Conservation (phyloP, 2,329 filamentous ascomycete genomes). For the Aaosphaeria pasadenensis region DNA sequence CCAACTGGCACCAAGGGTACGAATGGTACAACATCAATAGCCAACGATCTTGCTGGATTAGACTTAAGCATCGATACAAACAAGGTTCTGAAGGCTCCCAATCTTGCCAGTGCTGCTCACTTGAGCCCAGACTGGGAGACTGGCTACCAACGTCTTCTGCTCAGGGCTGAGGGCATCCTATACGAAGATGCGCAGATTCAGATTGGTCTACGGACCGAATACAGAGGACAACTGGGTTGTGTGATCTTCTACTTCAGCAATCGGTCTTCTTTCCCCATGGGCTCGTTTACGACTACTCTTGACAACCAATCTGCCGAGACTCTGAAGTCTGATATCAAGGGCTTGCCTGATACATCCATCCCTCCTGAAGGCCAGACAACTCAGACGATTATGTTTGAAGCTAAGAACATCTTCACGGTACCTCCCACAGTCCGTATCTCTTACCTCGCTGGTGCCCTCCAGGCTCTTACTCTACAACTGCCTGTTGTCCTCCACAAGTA, state of each 20-base stretch:
- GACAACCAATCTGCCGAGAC: conserved; percentile 68
- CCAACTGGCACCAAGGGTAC: conserved; percentile 29
- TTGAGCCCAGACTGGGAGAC: conserved; percentile 92
- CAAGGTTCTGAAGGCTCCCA: conserved; percentile 64
- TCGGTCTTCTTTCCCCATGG: conserved; percentile 80
- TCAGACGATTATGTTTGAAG: conserved; percentile 93
- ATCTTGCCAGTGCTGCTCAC: conserved; percentile 88
- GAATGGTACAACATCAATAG: conserved; percentile 51
- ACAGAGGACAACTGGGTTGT: conserved; percentile 91
- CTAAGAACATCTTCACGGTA: conserved; percentile 75
- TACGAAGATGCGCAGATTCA: conserved; percentile 96
- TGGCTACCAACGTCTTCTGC: conserved; percentile 79
- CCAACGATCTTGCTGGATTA: conserved; percentile 69
- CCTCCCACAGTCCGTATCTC: conserved; percentile 90
- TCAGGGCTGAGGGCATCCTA: conserved; percentile 78
- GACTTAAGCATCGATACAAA: conserved; percentile 67
- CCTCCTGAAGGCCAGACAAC: conserved; percentile 74
- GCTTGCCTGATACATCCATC: conserved; percentile 80
- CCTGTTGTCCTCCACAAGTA: conserved; percentile 91
- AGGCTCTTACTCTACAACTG: conserved; percentile 87
- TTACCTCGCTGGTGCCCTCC: conserved; percentile 88
- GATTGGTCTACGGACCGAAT: conserved; percentile 87
- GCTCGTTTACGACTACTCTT: conserved; percentile 89
- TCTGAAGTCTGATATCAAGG: conserved; percentile 83
- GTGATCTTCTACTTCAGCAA: conserved; percentile 96